These are phyloP conservation scores for Calocera cornea DNA, from an alignment of 768 basidiomycete species.

Conservation along the genomic window DNA sequence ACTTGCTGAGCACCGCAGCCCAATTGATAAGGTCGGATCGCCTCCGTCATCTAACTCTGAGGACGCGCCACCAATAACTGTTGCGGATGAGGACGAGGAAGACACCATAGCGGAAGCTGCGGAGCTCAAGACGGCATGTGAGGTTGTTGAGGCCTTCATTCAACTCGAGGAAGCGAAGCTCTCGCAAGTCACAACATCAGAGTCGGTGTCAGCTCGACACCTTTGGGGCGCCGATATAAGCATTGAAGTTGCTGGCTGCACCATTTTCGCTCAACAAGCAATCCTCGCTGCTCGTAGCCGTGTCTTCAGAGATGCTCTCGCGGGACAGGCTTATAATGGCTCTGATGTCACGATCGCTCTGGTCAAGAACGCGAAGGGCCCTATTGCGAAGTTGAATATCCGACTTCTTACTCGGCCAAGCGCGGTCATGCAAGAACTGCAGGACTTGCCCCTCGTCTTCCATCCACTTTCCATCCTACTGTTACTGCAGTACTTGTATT, in stretches of 20 bases:
- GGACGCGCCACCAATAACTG: constrained; percentile 8
- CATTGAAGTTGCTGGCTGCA: constrained; percentile 7
- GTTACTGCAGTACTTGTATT: constrained; percentile 74
- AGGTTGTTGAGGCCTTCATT: constrained; percentile 19
- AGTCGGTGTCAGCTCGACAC: constrained; percentile 3
- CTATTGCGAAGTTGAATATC: constrained; percentile 1
- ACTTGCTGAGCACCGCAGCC: constrained; percentile 12
- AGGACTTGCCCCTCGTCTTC: constrained; percentile 25
- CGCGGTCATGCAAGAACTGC: constrained; percentile 2
- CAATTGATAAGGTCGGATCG: constrained; percentile 17
- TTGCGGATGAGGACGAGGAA: constrained; percentile 28
- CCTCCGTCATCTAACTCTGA: constrained; percentile 16
- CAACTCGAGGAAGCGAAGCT: not conserved
- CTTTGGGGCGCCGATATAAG: not conserved
- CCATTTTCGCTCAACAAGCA: constrained; percentile 48
- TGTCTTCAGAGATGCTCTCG: constrained; percentile 34
- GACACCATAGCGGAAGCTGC: constrained; percentile 18
- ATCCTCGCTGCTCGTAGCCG: constrained; percentile 50
- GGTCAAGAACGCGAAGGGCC: not conserved
- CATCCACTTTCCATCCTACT: constrained; percentile 57
- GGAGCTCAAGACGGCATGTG: constrained; percentile 21
- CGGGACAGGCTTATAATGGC: constrained; percentile 25
- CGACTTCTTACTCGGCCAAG: not conserved
- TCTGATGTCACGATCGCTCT: constrained; percentile 9
- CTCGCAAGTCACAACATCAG: constrained; percentile 14